Evolutionary conservation across 768 basidiomycete species (phyloP), one percentile per base, ranked within the genome.

Genomic region (Dentipellis sp.): DNA sequence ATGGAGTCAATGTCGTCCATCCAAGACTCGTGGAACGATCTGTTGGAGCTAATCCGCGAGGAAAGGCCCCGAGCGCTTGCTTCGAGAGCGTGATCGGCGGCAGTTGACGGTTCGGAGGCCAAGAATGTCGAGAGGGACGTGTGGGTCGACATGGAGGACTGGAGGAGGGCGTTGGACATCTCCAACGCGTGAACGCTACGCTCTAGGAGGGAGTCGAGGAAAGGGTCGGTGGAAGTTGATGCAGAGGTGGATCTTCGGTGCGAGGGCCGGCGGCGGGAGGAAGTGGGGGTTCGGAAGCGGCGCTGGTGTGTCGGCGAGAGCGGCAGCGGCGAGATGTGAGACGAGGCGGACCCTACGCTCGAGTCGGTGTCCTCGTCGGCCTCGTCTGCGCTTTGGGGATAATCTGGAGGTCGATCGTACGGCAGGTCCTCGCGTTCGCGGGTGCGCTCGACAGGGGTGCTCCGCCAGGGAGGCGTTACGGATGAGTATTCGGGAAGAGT

Each of bases 121-220:
- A 85, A 68, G 40, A 84, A 70, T 3, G 75, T 69, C 36, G 74
- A 75, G 38, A 78, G 71, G 36, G 72, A 80, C 11, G 82, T 75
- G 59, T 86, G 84, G 0, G 89, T 84, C 40, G 83, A 79, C 62
- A 91, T 84, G 19, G 86, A 86, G 11, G 81, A 83, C 65, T 88
- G 84, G 48, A 93, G 73, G 10, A 92, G 73, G 2, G 82, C 78
- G 56, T 92, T 92, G 4, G 90, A 92, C 76, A 91, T 83, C 66
- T 92, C 91, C 9, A 93, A 75, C 1, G 90, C 90, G 69, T 90
- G 83, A 12, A 92, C 87, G 60, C 88, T 90, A 59, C 90, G 82
- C 56, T 82, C 87, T 1, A 92, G 76, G 14, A 92, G 73, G n/a
- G 84, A 78, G 68, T 92, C 91, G 23, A 91, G 76, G 62, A 78